These are phyloP conservation scores for Neurospora crassa DNA, from an alignment of 2,329 filamentous ascomycete species.

Conservation along the genomic window DNA sequence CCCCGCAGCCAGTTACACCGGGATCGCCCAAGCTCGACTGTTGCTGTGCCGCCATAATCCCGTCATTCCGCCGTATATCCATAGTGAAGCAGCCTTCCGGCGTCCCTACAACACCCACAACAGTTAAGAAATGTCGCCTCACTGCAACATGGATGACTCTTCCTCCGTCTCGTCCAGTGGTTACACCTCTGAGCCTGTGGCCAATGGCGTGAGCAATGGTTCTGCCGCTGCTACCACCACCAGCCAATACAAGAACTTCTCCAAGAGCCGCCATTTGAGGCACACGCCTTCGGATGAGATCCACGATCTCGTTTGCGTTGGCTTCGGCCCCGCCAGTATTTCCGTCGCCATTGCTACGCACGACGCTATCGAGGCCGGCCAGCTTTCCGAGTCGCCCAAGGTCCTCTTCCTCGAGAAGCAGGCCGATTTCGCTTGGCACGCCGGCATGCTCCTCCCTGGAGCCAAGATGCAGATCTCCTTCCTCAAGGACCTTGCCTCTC, in stretches of 20 bases:
- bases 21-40: not conserved
- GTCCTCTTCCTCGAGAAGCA: conserved; percentile 87
- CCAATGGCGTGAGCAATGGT: conserved; percentile 1
- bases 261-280: conserved; percentile 21
- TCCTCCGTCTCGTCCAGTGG: not conserved
- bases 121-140: conserved; percentile 16
- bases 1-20: not conserved
- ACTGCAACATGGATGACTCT: conserved; percentile 12
- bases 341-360: conserved; percentile 83
- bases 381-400: conserved; percentile 46
- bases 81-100: not conserved
- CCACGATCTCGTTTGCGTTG: conserved; percentile 81
- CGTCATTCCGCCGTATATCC: not conserved
- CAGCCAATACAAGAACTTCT: conserved; percentile 4
- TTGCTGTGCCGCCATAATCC: not conserved
- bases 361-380: conserved; percentile 55
- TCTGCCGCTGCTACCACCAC: not conserved
- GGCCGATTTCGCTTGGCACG: conserved; percentile 77
- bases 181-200: not conserved
- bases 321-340: conserved; percentile 86
- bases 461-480: conserved; percentile 98
- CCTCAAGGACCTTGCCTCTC: conserved; percentile 87
- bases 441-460: conserved; percentile 87
- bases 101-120: not conserved
- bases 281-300: conserved; percentile 51